A percentile compares a stretch with the other conserved stretches of the same genome.
These are phyloP conservation scores for Aspergillus amoenus DNA, from an alignment of 2,329 filamentous ascomycete genomes.

Conservation along the genomic window DNA sequence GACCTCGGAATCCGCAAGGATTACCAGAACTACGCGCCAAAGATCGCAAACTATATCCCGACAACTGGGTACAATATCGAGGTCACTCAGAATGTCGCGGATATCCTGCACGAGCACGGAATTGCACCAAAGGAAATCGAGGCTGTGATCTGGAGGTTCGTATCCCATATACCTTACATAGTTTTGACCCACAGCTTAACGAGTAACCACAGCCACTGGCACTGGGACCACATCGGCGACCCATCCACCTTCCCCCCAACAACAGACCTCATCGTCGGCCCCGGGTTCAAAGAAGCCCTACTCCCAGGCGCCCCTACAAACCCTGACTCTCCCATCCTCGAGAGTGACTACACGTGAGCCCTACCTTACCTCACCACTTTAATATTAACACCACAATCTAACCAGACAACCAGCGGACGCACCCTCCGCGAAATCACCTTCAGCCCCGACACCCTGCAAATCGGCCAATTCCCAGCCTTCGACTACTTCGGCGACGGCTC, in stretches of 20 bases:
- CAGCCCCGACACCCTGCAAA: background rate
- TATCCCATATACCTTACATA: background rate
- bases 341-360: conserved; percentile 18
- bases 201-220: conserved; percentile 22
- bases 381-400: too few species aligned
- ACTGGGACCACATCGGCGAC: conserved; percentile 31
- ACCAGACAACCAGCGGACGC: conserved; percentile 4
- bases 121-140: conserved; percentile 21
- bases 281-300: conserved; percentile 20
- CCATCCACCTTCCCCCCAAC: conserved; percentile 23
- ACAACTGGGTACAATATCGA: conserved; percentile 18
- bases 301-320: conserved; percentile 23
- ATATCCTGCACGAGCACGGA: conserved; percentile 23
- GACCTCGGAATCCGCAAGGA: conserved; percentile 35
- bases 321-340: conserved; percentile 12
- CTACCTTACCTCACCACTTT: background rate
- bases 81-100: conserved; percentile 25
- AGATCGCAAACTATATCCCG: conserved; percentile 18
- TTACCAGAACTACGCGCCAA: conserved; percentile 26
- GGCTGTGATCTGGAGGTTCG: conserved; percentile 24
- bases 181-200: background rate
- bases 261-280: conserved; percentile 25
- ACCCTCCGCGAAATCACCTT: conserved; percentile 22
- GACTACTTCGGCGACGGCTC: conserved; percentile 59
- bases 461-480: conserved; percentile 36